Percentiles rank a stretch among this genome's conserved stretches.
Evolutionary conservation across 352 stramenopile species (phyloP).

Genomic region (Aphanomyces euteiches): DNA sequence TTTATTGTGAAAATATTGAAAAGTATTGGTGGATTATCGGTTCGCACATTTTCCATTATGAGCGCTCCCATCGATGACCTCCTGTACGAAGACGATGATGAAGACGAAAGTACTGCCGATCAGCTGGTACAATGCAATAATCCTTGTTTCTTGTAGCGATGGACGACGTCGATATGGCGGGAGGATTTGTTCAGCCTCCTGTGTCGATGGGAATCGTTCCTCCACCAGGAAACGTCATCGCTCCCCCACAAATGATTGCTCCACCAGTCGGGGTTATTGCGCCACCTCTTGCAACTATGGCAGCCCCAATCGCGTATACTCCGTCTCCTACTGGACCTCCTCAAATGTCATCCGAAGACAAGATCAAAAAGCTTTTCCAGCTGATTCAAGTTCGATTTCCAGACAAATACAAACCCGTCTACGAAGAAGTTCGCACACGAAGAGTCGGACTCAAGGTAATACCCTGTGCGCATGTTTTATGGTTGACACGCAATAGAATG

Average conservation of each 20-base stretch:
- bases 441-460: constrained; percentile 16
- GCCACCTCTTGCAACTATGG: constrained; percentile 5
- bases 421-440: constrained; percentile 20
- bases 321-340: constrained; percentile 4
- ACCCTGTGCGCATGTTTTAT: neutral
- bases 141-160: neutral
- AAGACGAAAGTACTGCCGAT: constrained; percentile 23
- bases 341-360: constrained; percentile 11
- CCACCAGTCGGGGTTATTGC: constrained; percentile 19
- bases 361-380: constrained; percentile 28
- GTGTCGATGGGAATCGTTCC: constrained; percentile 9
- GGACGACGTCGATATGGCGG: neutral
- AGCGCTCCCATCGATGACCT: constrained; percentile 82
- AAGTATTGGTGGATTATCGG: too few species aligned
- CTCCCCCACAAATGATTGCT: constrained; percentile 9
- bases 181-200: neutral
- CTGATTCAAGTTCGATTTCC: constrained; percentile 10
- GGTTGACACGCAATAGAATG: constrained; percentile 45
- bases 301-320: constrained; percentile 18
- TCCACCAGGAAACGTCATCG: constrained; percentile 8
- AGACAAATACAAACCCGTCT: constrained; percentile 27
- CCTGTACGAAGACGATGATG: constrained; percentile 73
- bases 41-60: constrained; percentile 41
- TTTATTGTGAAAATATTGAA: too few species aligned
- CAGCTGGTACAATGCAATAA: neutral